Conservation (phyloP, 2,329 filamentous ascomycete genomes). For the Scedosporium boydii region DNA sequence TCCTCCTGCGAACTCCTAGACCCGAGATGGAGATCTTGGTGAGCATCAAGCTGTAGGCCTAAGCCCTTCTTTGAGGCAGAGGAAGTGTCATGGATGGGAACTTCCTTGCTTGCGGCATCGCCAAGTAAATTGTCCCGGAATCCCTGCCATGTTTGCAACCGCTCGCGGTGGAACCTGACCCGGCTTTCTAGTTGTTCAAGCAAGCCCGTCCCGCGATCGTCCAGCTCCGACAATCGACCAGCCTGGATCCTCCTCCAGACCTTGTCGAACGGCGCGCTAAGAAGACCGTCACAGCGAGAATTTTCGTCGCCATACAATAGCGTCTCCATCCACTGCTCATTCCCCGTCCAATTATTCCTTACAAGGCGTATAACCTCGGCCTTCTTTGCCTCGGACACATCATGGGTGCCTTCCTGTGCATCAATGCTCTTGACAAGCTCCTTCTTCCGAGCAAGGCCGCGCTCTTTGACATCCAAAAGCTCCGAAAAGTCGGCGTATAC, state of each 20-base stretch:
- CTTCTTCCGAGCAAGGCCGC: slow-evolving; percentile 43
- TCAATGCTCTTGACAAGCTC: slow-evolving; percentile 31
- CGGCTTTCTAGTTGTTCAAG: slow-evolving; percentile 63
- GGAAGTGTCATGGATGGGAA: not conserved
- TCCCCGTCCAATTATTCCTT: slow-evolving; percentile 69
- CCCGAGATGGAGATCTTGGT: slow-evolving; percentile 36
- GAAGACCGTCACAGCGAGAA: slow-evolving; percentile 48
- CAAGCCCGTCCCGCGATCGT: slow-evolving; percentile 41
- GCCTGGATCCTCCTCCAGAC: slow-evolving; percentile 61
- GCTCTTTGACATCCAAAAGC: slow-evolving; percentile 54
- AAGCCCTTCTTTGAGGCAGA: slow-evolving; percentile 29
- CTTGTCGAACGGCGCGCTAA: slow-evolving; percentile 57
- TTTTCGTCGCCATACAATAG: slow-evolving; percentile 58
- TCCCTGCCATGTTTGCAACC: slow-evolving; percentile 65
- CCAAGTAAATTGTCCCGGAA: slow-evolving; percentile 45
- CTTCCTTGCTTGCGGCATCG: slow-evolving; percentile 11
- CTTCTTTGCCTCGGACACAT: slow-evolving; percentile 31
- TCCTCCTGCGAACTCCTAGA: slow-evolving; percentile 19
- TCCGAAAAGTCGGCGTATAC: slow-evolving; percentile 56
- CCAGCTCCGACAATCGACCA: slow-evolving; percentile 46
- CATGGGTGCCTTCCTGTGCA: slow-evolving; percentile 15
- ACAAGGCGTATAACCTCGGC: slow-evolving; percentile 49
- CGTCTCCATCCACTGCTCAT: slow-evolving; percentile 62
- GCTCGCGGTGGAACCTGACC: slow-evolving; percentile 55
- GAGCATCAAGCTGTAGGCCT: slow-evolving; percentile 44